Evolutionary conservation across 192 early-diverging fungal species (phyloP).

Genomic region (Gryganskiella cystojenkinii): DNA sequence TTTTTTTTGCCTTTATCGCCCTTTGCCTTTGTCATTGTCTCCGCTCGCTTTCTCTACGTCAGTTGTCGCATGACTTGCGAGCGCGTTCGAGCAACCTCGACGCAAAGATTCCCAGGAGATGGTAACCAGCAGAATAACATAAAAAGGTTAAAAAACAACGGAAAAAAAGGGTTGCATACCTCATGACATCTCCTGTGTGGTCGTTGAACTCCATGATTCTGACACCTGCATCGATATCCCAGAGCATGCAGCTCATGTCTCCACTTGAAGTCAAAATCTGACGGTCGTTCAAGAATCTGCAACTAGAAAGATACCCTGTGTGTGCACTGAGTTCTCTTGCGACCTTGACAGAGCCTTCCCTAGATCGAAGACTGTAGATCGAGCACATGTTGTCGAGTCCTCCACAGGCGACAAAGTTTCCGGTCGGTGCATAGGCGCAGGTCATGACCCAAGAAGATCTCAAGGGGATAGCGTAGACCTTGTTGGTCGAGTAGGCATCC

Average conservation of each 20-base stretch:
- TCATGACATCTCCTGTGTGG: conserved; percentile 99
- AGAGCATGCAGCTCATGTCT: conserved; percentile 99
- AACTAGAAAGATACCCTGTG: conserved; percentile 98
- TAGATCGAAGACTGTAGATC: conserved; percentile 97
- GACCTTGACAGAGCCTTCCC: conserved; percentile 93
- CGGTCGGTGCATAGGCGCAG: conserved; percentile 98
- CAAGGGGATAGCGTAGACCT: conserved; percentile 98
- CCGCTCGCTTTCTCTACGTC: too few species aligned
- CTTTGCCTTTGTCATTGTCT: too few species aligned
- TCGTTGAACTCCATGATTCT: conserved; percentile 98
- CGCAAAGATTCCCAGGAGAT: too few species aligned
- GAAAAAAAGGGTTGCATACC: conserved; percentile 35
- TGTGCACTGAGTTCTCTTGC: conserved; percentile 96
- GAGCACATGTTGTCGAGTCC: conserved; percentile 99
- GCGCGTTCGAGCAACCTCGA: too few species aligned
- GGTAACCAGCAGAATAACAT: too few species aligned
- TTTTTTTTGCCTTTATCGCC: too few species aligned
- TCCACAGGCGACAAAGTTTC: conserved; percentile 99
- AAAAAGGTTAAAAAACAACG: background rate
- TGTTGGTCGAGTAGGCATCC: conserved; percentile 99
- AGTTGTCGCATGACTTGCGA: too few species aligned
- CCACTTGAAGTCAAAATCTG: conserved; percentile 96
- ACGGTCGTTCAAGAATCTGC: conserved; percentile 95
- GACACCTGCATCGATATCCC: conserved; percentile 99
- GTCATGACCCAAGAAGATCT: conserved; percentile 99